phyloP scores from a whole-genome alignment of 768 basidiomycete genomes.

The Boletellus ananas region DNA sequence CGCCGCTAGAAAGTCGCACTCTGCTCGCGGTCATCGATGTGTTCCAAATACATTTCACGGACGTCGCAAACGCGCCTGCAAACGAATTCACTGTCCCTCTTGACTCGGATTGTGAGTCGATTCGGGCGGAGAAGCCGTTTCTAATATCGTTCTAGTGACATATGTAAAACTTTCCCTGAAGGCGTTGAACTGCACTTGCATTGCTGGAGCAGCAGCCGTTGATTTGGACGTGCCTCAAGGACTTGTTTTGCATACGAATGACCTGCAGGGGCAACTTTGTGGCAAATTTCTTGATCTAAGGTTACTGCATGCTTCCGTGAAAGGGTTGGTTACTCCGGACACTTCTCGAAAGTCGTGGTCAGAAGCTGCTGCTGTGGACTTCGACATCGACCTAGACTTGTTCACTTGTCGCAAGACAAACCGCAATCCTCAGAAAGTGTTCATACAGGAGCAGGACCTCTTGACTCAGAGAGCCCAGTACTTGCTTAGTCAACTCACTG shows the following conservation, averaged over 20 bases:
- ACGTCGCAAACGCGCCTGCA: slow-evolving; percentile 79
- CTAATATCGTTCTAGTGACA: slow-evolving; percentile 54
- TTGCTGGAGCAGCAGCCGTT: slow-evolving; percentile 49
- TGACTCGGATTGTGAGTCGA: slow-evolving; percentile 73
- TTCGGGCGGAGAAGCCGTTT: not conserved
- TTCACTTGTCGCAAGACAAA: slow-evolving; percentile 58
- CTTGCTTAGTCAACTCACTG: slow-evolving; percentile 41
- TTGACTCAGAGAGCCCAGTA: slow-evolving; percentile 58
- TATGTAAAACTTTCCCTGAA: slow-evolving; percentile 69
- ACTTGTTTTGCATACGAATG: slow-evolving; percentile 65
- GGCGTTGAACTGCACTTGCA: slow-evolving; percentile 53
- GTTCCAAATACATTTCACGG: slow-evolving; percentile 69
- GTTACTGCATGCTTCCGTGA: slow-evolving; percentile 48
- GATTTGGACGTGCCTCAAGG: slow-evolving; percentile 56
- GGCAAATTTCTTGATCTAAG: slow-evolving; percentile 59
- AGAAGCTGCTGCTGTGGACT: slow-evolving; percentile 52
- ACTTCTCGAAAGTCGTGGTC: slow-evolving; percentile 52
- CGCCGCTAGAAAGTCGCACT: slow-evolving; percentile 49
- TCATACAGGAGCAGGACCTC: slow-evolving; percentile 67
- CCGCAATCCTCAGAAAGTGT: slow-evolving; percentile 57
- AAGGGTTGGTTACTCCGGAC: slow-evolving; percentile 45
- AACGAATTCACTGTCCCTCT: slow-evolving; percentile 53
- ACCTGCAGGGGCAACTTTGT: slow-evolving; percentile 66
- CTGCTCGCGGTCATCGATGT: slow-evolving; percentile 51
- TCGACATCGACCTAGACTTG: slow-evolving; percentile 62